These are phyloP conservation scores for Radiomyces spectabilis DNA, from an alignment of 192 early-diverging fungal species.

Conservation along the genomic window DNA sequence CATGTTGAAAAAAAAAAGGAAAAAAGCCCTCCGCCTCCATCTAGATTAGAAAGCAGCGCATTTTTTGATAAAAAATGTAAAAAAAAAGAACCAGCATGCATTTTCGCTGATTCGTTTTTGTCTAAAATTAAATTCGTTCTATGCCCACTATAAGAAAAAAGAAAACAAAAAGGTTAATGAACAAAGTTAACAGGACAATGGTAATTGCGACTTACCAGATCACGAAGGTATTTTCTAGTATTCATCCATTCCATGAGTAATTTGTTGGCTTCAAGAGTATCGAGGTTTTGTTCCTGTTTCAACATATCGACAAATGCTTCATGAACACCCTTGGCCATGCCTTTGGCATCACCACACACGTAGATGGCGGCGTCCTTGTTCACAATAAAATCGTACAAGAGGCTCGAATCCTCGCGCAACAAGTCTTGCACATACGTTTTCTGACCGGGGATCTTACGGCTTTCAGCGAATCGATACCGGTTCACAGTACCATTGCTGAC, in stretches of 20 bases:
- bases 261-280: constrained; percentile 42
- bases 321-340: constrained; percentile 87
- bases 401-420: constrained; percentile 43
- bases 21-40: no score
- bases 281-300: constrained; percentile 35
- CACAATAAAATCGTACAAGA: constrained; percentile 49
- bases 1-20: no score
- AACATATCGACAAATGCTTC: constrained; percentile 64
- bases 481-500: constrained; percentile 44
- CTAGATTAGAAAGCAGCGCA: no score
- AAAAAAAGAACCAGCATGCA: no score
- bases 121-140: neutral
- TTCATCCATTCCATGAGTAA: constrained; percentile 55
- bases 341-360: constrained; percentile 80
- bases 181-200: neutral
- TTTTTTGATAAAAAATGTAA: no score
- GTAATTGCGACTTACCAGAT: constrained; percentile 39
- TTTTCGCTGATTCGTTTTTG: no score
- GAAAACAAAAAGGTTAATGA: neutral
- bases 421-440: constrained; percentile 88
- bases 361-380: constrained; percentile 59
- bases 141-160: constrained; percentile 2
- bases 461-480: constrained; percentile 54
- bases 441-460: constrained; percentile 40
- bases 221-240: constrained; percentile 58